Percentiles rank a stretch among this genome's conserved stretches.
phyloP scores from a whole-genome alignment of 257 asterid species.

The Anisodus tanguticus region DNA sequence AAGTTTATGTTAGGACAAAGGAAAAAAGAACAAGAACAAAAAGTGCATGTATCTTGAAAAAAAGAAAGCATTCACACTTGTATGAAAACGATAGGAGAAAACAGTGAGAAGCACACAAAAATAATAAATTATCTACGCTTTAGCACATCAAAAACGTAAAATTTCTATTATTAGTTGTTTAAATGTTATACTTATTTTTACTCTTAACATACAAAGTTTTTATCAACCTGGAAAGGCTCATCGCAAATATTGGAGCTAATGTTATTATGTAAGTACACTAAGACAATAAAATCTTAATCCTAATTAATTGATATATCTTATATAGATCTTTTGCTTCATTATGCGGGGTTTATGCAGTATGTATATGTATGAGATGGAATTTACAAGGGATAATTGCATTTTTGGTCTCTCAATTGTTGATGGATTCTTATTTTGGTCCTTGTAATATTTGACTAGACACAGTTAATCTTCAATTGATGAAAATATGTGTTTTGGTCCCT shows the following conservation, averaged over 20 bases:
- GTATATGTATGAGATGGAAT: background rate
- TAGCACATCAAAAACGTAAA: background rate
- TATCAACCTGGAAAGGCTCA: background rate
- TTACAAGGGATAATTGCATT: no score
- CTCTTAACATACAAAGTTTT: background rate
- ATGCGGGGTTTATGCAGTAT: background rate
- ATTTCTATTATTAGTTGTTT: background rate
- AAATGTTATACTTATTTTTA: background rate
- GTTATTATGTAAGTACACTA: background rate
- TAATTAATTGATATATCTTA: background rate
- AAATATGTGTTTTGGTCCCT: no score
- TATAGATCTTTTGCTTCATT: background rate
- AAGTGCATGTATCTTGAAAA: conserved; percentile 10
- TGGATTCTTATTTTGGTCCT: no score
- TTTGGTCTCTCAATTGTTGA: no score
- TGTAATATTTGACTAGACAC: no score
- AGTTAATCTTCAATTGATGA: no score
- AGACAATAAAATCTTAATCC: background rate
- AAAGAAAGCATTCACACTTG: background rate
- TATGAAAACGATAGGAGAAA: background rate
- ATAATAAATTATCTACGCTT: background rate
- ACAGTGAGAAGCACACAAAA: background rate
- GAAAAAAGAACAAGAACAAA: background rate
- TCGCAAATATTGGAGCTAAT: background rate
- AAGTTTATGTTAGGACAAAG: background rate